Evolutionary conservation across 768 basidiomycete species (phyloP).

Genomic region (Scleroderma bovista): DNA sequence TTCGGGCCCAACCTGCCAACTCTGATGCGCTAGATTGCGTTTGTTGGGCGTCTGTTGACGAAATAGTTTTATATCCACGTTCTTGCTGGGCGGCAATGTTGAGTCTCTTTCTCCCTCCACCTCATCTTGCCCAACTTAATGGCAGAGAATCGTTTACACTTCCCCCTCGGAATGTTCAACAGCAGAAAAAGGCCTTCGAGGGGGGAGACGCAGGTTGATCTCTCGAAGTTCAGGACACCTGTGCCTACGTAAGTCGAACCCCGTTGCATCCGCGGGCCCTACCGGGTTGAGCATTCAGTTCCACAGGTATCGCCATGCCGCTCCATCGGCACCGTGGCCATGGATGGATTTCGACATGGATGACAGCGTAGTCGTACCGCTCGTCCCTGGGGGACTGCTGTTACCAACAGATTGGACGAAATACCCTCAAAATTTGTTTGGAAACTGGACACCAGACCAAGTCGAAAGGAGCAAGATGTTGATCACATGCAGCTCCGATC

Average conservation of each 20-base stretch:
- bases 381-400: neutral
- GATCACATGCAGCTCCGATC: conserved; percentile 13
- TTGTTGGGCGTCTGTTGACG: neutral
- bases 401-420: conserved; percentile 18
- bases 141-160: neutral
- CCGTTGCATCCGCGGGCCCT: neutral
- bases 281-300: conserved; percentile 19
- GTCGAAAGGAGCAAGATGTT: conserved; percentile 31
- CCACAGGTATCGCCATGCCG: conserved; percentile 31
- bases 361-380: conserved; percentile 6
- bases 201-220: neutral
- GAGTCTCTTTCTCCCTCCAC: neutral
- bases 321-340: conserved; percentile 39
- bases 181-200: neutral
- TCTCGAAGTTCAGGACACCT: conserved; percentile 17
- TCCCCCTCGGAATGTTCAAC: neutral
- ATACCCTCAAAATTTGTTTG: conserved; percentile 50
- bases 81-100: neutral
- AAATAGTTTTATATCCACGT: neutral
- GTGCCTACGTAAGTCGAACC: conserved; percentile 21
- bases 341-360: conserved; percentile 33
- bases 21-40: neutral
- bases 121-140: neutral
- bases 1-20: no score
- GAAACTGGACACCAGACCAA: conserved; percentile 50